Conservation (phyloP, 495 filamentous ascomycete species). For the Collariella sp. region DNA sequence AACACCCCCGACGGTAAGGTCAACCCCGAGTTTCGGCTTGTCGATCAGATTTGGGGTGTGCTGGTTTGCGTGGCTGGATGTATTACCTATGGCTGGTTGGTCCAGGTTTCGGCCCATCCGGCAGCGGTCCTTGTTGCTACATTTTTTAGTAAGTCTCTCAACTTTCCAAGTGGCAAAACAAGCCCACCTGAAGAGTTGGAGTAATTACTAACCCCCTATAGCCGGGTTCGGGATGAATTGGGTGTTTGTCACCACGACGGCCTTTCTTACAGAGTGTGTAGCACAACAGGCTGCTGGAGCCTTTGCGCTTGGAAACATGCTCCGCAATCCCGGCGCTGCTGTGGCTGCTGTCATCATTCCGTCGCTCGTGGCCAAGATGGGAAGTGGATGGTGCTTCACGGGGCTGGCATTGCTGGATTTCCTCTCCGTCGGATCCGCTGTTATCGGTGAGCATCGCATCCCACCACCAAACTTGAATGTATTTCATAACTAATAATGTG, state of each 20-base stretch:
- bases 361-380: conserved; percentile 6
- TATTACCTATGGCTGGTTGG: conserved; percentile 8
- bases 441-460: conserved; percentile 3
- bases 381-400: conserved; percentile 10
- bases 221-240: conserved; percentile 15
- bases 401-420: conserved; percentile 3
- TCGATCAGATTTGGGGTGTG: conserved; percentile 14
- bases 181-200: neutral
- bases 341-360: conserved; percentile 5
- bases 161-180: neutral
- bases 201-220: neutral
- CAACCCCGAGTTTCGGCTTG: conserved; percentile 10
- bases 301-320: conserved; percentile 12
- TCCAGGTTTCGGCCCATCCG: neutral
- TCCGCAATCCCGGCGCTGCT: conserved; percentile 10
- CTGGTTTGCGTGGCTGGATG: conserved; percentile 2
- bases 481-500: neutral
- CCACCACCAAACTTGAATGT: neutral
- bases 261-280: conserved; percentile 11
- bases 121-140: conserved; percentile 2
- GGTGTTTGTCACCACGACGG: conserved; percentile 13
- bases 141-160: conserved; percentile 5
- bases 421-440: conserved; percentile 1
- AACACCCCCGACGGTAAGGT: neutral
- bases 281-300: conserved; percentile 12